Conservation (phyloP, 2,329 filamentous ascomycete genomes). For the Lasiodiplodia theobromae region DNA sequence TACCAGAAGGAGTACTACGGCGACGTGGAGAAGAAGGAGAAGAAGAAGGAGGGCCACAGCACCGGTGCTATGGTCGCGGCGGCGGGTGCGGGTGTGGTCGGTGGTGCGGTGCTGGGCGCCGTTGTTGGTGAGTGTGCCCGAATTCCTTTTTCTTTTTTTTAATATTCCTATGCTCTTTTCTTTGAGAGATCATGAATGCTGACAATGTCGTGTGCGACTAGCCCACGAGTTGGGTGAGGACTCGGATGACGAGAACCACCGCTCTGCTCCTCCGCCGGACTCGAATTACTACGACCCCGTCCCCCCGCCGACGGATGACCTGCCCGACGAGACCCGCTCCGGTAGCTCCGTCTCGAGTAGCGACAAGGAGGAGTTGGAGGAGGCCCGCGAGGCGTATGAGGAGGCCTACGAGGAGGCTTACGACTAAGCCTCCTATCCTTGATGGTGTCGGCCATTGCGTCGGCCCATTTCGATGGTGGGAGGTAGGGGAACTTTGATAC, state of each 20-base stretch:
- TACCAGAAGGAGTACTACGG: constrained; percentile 31
- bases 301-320: constrained; percentile 23
- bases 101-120: constrained; percentile 64
- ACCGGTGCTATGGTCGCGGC: constrained; percentile 62
- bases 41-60: constrained; percentile 51
- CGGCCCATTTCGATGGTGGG: constrained; percentile 3
- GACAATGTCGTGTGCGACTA: neutral
- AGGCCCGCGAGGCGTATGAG: constrained; percentile 19
- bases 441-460: neutral
- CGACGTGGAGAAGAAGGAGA: constrained; percentile 40
- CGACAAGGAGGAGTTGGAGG: constrained; percentile 19
- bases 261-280: constrained; percentile 12
- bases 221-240: constrained; percentile 26
- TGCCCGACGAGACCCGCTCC: constrained; percentile 21
- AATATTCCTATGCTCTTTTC: neutral
- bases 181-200: neutral
- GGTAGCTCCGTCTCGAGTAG: constrained; percentile 19
- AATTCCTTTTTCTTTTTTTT: neutral
- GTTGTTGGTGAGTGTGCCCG: constrained; percentile 58
- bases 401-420: constrained; percentile 26
- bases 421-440: constrained; percentile 7
- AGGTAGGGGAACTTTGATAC: constrained; percentile 21
- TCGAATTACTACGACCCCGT: constrained; percentile 19
- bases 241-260: constrained; percentile 22
- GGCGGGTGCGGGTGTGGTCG: constrained; percentile 66